Percentiles rank a stretch among this genome's conserved stretches.
Conservation (phyloP, 139 green algal species). For the Tetradesmus obliquus region DNA sequence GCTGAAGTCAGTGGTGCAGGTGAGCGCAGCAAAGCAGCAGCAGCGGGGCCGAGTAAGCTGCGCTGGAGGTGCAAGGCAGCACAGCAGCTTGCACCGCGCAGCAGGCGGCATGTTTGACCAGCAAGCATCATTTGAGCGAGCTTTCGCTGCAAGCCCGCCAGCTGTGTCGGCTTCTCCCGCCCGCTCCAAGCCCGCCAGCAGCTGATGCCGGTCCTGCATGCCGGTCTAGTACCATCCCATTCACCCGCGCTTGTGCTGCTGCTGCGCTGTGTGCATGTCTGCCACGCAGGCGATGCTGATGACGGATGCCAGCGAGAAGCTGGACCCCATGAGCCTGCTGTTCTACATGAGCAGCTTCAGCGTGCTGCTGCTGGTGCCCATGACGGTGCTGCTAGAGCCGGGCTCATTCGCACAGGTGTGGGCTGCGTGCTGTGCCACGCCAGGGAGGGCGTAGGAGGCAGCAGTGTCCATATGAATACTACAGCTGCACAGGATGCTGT, state of each 20-base stretch:
- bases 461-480: too few relatives aligned
- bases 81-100: background rate
- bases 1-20: conserved; percentile 89
- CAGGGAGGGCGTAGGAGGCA: too few relatives aligned
- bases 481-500: too few relatives aligned
- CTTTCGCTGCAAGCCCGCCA: too few relatives aligned
- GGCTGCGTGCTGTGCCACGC: background rate
- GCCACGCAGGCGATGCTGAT: conserved; percentile 77
- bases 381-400: conserved; percentile 81
- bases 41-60: background rate
- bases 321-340: conserved; percentile 93
- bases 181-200: background rate
- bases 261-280: background rate
- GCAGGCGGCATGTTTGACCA: background rate
- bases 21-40: background rate
- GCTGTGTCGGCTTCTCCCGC: too few relatives aligned
- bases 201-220: background rate
- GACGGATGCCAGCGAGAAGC: conserved; percentile 79
- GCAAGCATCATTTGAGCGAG: too few relatives aligned
- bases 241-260: background rate
- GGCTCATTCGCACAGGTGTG: conserved; percentile 38
- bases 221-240: background rate
- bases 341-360: conserved; percentile 92
- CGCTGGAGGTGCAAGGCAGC: background rate
- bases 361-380: conserved; percentile 78